Conservation (phyloP, 805 yeast genomes). For the Wickerhamomyces chambardii region DNA sequence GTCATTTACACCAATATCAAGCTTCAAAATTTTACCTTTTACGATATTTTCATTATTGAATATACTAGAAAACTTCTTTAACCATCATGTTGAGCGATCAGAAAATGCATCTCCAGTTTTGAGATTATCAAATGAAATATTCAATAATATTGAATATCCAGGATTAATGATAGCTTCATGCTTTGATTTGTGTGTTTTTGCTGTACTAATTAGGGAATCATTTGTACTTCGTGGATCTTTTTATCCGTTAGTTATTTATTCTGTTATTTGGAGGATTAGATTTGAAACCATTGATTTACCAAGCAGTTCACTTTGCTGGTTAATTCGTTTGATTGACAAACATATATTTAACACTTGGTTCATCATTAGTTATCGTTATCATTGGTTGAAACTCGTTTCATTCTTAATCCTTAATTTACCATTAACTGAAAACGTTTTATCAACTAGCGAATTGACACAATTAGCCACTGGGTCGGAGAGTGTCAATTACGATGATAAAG, state of each 20-base stretch:
- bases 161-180: slow-evolving; percentile 27
- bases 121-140: slow-evolving; percentile 23
- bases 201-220: slow-evolving; percentile 20
- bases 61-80: too few relatives aligned
- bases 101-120: slow-evolving; percentile 24
- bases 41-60: slow-evolving; percentile 31
- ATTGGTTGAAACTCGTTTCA: background rate
- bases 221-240: slow-evolving; percentile 10
- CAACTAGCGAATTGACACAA: background rate
- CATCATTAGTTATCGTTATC: background rate
- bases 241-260: slow-evolving; percentile 24
- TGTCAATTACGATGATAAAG: too few relatives aligned
- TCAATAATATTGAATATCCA: slow-evolving; percentile 28
- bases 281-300: slow-evolving; percentile 18
- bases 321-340: background rate
- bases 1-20: slow-evolving; percentile 22
- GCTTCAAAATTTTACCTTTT: slow-evolving; percentile 30
- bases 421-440: background rate
- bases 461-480: background rate
- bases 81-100: too few relatives aligned
- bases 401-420: background rate
- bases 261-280: slow-evolving; percentile 27
- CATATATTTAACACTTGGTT: background rate
- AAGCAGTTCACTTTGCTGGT: background rate
- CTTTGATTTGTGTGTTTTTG: slow-evolving; percentile 26